Evolutionary conservation across 139 green algal genomes (phyloP), one percentile per base, ranked within the genome.

Genomic region (Tetraselmis chui): DNA sequence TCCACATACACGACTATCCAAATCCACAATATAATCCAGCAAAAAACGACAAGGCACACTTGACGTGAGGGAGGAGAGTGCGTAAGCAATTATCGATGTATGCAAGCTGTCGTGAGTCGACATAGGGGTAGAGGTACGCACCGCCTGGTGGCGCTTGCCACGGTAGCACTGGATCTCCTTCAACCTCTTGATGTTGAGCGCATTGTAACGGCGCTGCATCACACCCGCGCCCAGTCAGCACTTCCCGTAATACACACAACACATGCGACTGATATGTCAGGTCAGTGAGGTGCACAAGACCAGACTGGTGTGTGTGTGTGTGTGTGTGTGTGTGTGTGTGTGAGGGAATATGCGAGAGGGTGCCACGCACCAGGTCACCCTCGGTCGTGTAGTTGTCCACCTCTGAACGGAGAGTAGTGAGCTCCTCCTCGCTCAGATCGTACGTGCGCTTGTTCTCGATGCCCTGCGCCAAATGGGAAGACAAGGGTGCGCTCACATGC

Each of bases 151-250:
- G 30, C 97, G 87, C 59, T 89, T 90, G 28, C 97, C 97, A 25
- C 96, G 91, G 91, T 99, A 98, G 95, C 94, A 98, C 78, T 92
- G 88, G 77, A 99, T 99, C 82, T 99, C 97, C 84, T 97, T 99
- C 75, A 99, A 87, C 32, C 96, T 89, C 93, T 98, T 98, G 92
- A 99, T 99, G 91, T 97, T 96, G 31, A 97, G 84, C 1, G 88
- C 29, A 58, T 95, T 95, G 78, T 95, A 93, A 58, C 96, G 90
- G 81, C 95, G 90, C 87, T 91, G 86, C 85, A 87, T n/a, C n/a
- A n/a, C n/a, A n/a, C n/a, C n/a, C n/a, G n/a, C n/a, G n/a, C 23
- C 28, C 23, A 23, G 28, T 26, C 28, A 79, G 28, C 23, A 30
- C 76, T 26, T 80, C 76, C 59, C 24, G 59, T 24, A 76, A 24